Percentiles rank a stretch among this genome's conserved stretches.
Evolutionary conservation across 495 filamentous ascomycete species (phyloP).

Genomic region (Neurospora tetraspora): DNA sequence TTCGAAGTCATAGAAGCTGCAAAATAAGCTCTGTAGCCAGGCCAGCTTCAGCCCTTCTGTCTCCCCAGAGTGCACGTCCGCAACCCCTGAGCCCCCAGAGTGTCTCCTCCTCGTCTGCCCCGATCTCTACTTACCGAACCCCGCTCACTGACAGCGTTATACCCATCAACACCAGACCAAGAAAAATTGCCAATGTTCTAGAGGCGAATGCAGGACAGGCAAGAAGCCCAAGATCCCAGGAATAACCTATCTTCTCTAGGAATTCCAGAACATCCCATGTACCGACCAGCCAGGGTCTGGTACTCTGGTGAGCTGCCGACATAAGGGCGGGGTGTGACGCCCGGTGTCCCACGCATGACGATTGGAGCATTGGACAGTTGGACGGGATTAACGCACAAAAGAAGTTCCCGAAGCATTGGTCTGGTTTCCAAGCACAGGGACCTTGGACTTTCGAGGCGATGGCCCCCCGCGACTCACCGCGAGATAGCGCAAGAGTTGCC

Average conservation of each 20-base stretch:
- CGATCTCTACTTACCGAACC: background rate
- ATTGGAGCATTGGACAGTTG: background rate
- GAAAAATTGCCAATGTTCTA: background rate
- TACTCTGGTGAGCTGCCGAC: background rate
- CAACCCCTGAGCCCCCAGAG: background rate
- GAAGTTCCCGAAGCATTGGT: background rate
- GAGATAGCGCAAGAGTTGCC: background rate
- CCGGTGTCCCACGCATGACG: background rate
- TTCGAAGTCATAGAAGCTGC: background rate
- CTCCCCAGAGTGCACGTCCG: background rate
- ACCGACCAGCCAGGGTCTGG: background rate
- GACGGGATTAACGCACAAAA: background rate
- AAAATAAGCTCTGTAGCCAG: background rate
- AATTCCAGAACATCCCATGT: background rate
- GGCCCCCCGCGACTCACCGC: background rate
- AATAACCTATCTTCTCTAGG: background rate
- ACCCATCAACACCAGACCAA: background rate
- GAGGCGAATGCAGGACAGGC: background rate
- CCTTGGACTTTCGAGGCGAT: background rate
- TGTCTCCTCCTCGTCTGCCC: background rate
- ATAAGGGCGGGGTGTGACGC: background rate
- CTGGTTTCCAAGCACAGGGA: background rate
- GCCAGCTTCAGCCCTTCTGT: background rate
- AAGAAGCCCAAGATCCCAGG: background rate
- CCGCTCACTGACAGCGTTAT: background rate